A percentile compares a stretch with the other conserved stretches of the same genome.
phyloP scores from a whole-genome alignment of 2,329 filamentous ascomycete species.

The Aspergillus calidoustus region DNA sequence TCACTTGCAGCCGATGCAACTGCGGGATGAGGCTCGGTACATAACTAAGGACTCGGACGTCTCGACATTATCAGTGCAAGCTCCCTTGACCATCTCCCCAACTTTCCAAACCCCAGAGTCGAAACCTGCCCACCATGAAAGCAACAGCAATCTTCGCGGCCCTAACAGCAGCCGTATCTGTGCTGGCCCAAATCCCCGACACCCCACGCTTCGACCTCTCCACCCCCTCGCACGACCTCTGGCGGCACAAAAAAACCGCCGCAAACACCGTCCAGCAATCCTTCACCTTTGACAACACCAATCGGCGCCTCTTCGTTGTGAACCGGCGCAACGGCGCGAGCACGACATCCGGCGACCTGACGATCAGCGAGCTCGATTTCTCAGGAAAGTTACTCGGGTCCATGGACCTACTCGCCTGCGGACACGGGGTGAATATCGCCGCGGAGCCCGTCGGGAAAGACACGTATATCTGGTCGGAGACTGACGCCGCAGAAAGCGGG shows the following conservation, averaged over 20 bases:
- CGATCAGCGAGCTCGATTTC: conserved; percentile 30
- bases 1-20: neutral
- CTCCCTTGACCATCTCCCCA: neutral
- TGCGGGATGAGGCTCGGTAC: neutral
- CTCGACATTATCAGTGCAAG: neutral
- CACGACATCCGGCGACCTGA: conserved; percentile 22
- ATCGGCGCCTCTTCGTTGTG: conserved; percentile 27
- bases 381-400: conserved; percentile 26
- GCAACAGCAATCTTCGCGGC: neutral
- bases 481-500: conserved; percentile 26
- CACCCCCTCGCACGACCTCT: conserved; percentile 3
- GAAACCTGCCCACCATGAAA: neutral
- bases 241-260: conserved; percentile 18
- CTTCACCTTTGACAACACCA: conserved; percentile 31
- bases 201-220: conserved; percentile 1
- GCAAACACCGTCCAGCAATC: conserved; percentile 28
- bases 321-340: conserved; percentile 24
- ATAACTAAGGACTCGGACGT: neutral
- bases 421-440: conserved; percentile 27
- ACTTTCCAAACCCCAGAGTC: neutral
- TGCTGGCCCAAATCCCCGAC: neutral
- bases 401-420: conserved; percentile 28
- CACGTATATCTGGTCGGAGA: conserved; percentile 30
- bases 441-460: conserved; percentile 21
- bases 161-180: neutral